Evolutionary conservation across 2,329 filamentous ascomycete genomes (phyloP).

Genomic region (Talaromyces marneffei): DNA sequence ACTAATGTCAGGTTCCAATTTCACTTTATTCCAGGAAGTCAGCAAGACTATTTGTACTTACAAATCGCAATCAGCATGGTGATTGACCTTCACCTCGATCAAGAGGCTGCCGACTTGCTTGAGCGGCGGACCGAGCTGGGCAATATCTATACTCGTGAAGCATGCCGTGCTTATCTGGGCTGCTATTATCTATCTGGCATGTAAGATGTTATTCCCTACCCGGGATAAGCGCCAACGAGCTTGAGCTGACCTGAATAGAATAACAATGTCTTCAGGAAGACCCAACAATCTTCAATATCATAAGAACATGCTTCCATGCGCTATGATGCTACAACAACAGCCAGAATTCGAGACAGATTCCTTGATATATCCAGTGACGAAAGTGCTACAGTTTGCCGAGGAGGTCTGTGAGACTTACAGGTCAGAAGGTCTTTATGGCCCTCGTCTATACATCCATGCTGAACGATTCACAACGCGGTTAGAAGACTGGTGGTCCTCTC

Average conservation of each 20-base stretch:
- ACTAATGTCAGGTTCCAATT: slow-evolving; percentile 17
- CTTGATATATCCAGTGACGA: slow-evolving; percentile 20
- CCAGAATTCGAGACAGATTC: slow-evolving; percentile 21
- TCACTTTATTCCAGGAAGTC: slow-evolving; percentile 18
- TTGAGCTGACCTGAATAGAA: slow-evolving; percentile 12
- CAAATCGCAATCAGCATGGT: slow-evolving; percentile 20
- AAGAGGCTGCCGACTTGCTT: slow-evolving; percentile 13
- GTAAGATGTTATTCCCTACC: slow-evolving; percentile 9
- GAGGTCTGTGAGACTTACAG: slow-evolving; percentile 17
- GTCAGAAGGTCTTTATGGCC: slow-evolving; percentile 12
- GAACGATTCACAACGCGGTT: slow-evolving; percentile 16
- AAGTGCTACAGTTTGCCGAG: slow-evolving; percentile 19
- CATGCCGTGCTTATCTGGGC: slow-evolving; percentile 17
- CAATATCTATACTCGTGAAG: slow-evolving; percentile 8
- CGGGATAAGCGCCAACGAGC: neutral
- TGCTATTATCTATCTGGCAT: slow-evolving; percentile 19
- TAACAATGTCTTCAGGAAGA: slow-evolving; percentile 16
- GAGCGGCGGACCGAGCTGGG: slow-evolving; percentile 9
- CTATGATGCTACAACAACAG: slow-evolving; percentile 17
- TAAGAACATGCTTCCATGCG: slow-evolving; percentile 18
- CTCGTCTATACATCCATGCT: slow-evolving; percentile 16
- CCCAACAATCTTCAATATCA: slow-evolving; percentile 16
- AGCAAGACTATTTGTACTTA: slow-evolving; percentile 18
- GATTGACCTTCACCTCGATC: slow-evolving; percentile 18
- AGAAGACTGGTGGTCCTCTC: slow-evolving; percentile 18